These are phyloP conservation scores for Ettlia oleoabundans DNA, from an alignment of 139 green algal species.

Conservation along the genomic window DNA sequence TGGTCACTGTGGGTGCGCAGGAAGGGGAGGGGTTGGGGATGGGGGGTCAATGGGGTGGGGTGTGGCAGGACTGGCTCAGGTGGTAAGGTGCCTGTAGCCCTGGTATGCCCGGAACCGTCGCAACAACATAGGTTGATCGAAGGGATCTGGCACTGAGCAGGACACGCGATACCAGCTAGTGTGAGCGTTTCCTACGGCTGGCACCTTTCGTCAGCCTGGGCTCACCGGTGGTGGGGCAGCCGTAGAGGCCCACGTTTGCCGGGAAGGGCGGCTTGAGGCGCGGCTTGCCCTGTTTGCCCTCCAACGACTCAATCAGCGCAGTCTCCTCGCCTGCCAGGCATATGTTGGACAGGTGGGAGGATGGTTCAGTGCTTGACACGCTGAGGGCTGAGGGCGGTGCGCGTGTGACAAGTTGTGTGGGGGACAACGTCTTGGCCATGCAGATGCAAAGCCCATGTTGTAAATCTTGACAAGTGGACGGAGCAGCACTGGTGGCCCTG, in stretches of 20 bases:
- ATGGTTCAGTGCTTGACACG: background rate
- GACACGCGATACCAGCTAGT: no score
- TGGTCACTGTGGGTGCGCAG: slow-evolving; percentile 19
- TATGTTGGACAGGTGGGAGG: background rate
- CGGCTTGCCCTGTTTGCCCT: slow-evolving; percentile 98
- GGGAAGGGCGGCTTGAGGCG: slow-evolving; percentile 98
- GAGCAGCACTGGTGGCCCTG: no score
- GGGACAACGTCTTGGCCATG: no score
- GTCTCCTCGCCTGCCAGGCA: slow-evolving; percentile 88
- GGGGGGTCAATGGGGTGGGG: background rate
- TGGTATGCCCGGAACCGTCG: no score
- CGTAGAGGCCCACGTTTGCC: slow-evolving; percentile 95
- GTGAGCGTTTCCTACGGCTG: no score
- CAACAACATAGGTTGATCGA: no score
- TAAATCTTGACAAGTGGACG: no score
- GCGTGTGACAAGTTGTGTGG: no score
- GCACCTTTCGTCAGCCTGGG: background rate
- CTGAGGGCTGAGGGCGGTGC: no score
- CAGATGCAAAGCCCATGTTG: no score
- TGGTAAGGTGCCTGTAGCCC: background rate
- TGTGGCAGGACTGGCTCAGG: background rate
- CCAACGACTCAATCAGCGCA: slow-evolving; percentile 95
- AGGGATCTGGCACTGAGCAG: no score
- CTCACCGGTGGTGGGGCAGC: slow-evolving; percentile 94
- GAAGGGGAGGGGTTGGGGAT: background rate